Evolutionary conservation across 345 rosid genomes (phyloP), one percentile per base, ranked within the genome.

Genomic region (Rhodamnia argentea): DNA sequence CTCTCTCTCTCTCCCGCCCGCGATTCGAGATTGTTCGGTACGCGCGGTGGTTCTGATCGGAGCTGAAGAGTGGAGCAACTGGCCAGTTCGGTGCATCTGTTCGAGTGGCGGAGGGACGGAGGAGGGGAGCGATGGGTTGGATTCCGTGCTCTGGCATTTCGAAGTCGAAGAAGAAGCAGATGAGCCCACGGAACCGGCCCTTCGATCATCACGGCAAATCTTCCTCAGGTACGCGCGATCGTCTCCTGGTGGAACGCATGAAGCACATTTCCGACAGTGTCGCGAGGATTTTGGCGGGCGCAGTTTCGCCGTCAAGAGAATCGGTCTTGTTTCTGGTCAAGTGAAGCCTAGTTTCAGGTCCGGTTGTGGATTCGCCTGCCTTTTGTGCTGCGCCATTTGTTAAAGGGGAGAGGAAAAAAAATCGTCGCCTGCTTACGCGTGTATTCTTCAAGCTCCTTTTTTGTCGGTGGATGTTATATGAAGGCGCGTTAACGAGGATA

Each of bases 71-170:
- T 24, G 44, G 24, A 16, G 24, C 44, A 8, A 32, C 32, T 70
- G 78, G 47, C 47, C 13, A 4, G 78, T 70, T 37, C 24, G 44
- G 47, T 12, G 44, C 11, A 10, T 37, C 78, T 18, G 78, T 40
- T 9, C 24, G 78, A 37, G 47, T 24, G 47, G 78, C 78, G 47
- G 78, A 40, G 47, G 22, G 18, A 2, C 44, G 10, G 40, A 40
- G 24, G 78, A 52, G 55, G 58, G 58, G 44, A 60, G 76, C 13
- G 82, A 94, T 95, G 98, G 91, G 94, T 53, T 95, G 98, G 96
- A 87, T 95, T 85, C 95, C 93, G 10, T 95, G 98, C 86, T 93
- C 93, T 86, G 98, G 98, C 27, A 88, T 90, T 82, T 90, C 95
- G 88, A 90, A 85, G 85, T 90, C 91, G 85, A 91, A 84, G 84